phyloP scores from a whole-genome alignment of 192 early-diverging fungal species.

The Chytriomyces sp. region DNA sequence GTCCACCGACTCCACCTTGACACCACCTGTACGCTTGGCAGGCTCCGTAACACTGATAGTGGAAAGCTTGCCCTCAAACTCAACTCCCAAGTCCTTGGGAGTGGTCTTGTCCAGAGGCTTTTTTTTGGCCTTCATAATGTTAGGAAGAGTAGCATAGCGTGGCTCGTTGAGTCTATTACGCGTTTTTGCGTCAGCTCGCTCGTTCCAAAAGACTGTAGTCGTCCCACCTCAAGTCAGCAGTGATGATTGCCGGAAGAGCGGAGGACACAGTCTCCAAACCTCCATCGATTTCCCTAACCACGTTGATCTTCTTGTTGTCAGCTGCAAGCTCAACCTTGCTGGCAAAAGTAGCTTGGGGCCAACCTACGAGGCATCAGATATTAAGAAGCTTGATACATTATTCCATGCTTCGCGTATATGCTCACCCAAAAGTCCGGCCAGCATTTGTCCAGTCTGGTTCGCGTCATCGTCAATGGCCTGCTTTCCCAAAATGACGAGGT shows the following conservation, averaged over 20 bases:
- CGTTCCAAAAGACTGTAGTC: not conserved
- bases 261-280: slow-evolving; percentile 89
- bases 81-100: slow-evolving; percentile 79
- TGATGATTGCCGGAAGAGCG: slow-evolving; percentile 88
- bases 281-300: slow-evolving; percentile 96
- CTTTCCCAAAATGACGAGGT: slow-evolving; percentile 95
- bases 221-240: slow-evolving; percentile 84
- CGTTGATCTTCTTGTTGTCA: slow-evolving; percentile 66
- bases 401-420: slow-evolving; percentile 24
- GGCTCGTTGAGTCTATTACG: slow-evolving; percentile 83
- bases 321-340: slow-evolving; percentile 84
- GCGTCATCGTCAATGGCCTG: slow-evolving; percentile 99
- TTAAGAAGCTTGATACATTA: slow-evolving; percentile 13
- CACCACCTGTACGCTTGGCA: slow-evolving; percentile 87
- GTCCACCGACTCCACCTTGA: slow-evolving; percentile 89
- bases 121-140: slow-evolving; percentile 99
- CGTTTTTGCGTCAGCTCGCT: not conserved
- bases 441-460: slow-evolving; percentile 98
- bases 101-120: slow-evolving; percentile 84
- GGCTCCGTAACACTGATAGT: slow-evolving; percentile 92
- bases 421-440: slow-evolving; percentile 92
- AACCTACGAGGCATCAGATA: slow-evolving; percentile 19
- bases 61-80: slow-evolving; percentile 80
- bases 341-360: slow-evolving; percentile 87
- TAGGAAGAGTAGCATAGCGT: slow-evolving; percentile 90